Base-by-base conservation (phyloP, 2,329 filamentous ascomycete genomes). In the Calycina marina region DNA sequence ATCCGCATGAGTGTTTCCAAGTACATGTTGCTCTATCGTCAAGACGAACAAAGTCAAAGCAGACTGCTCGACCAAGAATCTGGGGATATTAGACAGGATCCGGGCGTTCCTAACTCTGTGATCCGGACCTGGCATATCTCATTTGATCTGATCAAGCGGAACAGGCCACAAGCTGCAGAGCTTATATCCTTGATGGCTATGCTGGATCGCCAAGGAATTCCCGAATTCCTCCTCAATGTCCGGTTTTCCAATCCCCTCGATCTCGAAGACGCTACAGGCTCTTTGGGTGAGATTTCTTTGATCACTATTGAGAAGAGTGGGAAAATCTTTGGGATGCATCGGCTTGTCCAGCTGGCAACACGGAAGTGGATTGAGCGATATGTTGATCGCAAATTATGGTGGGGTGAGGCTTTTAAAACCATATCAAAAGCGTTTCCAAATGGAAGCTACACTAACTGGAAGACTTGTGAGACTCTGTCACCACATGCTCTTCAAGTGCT, bases 11-110 rank as follows among this genome's bases (percentile, higher is more conserved):
- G 53, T 0, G 38, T 58, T 0, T 24, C 41, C 11, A 39, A 48
- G 12, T 68, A 67, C 34, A 36, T 65, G 2, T 31, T 48, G 4
- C 36, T 54, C 2, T 56, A 63, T 35, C 43, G 40, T 4, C 39
- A 51, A 25, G 54, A 47, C 39, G 49, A 57, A 12, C 20, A 36
- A 26, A 48, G 50, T 18, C 44, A 44, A 35, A 38, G 32, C 1
- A 34, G 18, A n/a, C 48, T 57, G 11, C 37, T 57, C 2, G 31
- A 47, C 11, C 10, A 49, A 25, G 50, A 59, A 6, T 35, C 8
- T 15, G 45, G 43, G 13, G 46, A 58, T 15, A 35, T 53, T 4
- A 48, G 54, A 6, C 48, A 56, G 14, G 56, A 60, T 31, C 4
- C 22, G 11, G 43, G 41, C 14, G 46, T 49, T 9, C 40, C 38